Conservation (phyloP, 1,284 basidiomycete genomes). For the Boletellus sp. region DNA sequence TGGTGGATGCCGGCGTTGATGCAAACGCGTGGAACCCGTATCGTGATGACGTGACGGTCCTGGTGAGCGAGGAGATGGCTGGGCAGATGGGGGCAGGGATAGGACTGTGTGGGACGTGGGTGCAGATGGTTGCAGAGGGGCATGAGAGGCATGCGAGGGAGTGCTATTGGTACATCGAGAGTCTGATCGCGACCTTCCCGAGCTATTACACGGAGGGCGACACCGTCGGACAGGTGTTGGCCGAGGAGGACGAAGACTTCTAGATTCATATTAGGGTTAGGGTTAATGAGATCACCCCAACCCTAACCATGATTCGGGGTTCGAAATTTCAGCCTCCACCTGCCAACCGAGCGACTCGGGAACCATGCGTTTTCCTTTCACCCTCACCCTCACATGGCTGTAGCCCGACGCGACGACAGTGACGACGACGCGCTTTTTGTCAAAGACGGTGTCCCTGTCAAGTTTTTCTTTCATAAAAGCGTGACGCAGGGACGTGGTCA, state of each 20-base stretch:
- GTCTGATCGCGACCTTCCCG: constrained; percentile 22
- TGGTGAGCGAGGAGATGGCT: constrained; percentile 44
- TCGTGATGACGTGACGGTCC: constrained; percentile 50
- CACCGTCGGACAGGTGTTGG: neutral
- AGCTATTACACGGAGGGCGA: constrained; percentile 28
- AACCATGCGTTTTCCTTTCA: neutral
- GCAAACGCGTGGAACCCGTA: constrained; percentile 41
- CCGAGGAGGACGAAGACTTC: constrained; percentile 7
- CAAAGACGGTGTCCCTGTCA: constrained; percentile 21
- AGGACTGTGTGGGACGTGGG: constrained; percentile 49
- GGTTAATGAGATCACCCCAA: constrained; percentile 18
- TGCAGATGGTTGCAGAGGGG: constrained; percentile 46
- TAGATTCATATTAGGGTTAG: constrained; percentile 3
- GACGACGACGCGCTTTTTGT: constrained; percentile 19
- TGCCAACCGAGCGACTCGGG: no score
- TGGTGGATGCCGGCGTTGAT: neutral
- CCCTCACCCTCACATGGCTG: no score
- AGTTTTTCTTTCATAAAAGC: constrained; percentile 29
- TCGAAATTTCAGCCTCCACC: constrained; percentile 18
- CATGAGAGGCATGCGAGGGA: constrained; percentile 4
- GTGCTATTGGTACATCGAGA: constrained; percentile 30
- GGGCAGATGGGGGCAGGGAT: constrained; percentile 47
- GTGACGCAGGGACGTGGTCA: constrained; percentile 20
- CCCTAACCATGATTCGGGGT: constrained; percentile 32
- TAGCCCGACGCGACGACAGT: neutral